These are phyloP conservation scores for Ophiostoma fasciatum DNA, from an alignment of 2,329 filamentous ascomycete genomes.

Conservation along the genomic window DNA sequence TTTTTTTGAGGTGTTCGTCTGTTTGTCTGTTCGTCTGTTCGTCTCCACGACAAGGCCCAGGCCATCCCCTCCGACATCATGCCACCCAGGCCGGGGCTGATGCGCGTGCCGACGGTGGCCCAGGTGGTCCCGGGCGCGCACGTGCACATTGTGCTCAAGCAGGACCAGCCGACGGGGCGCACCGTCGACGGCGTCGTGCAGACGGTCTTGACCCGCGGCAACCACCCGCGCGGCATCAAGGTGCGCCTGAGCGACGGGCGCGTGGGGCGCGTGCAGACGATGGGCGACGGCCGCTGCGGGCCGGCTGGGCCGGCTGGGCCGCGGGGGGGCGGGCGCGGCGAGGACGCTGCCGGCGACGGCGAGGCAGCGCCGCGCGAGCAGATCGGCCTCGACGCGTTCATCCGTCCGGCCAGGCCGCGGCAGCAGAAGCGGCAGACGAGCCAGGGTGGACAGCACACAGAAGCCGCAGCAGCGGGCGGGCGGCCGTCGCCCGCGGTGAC, in stretches of 20 bases:
- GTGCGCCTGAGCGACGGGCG: slow-evolving; percentile 57
- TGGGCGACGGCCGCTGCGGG: slow-evolving; percentile 27
- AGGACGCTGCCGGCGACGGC: too few relatives aligned
- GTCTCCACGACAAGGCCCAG: too few relatives aligned
- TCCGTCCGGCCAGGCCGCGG: slow-evolving; percentile 18
- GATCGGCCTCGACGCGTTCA: slow-evolving; percentile 35
- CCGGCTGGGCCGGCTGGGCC: too few relatives aligned
- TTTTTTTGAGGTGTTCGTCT: too few relatives aligned
- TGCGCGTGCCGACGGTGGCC: slow-evolving; percentile 4
- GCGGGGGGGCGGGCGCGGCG: too few relatives aligned
- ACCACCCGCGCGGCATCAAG: slow-evolving; percentile 69
- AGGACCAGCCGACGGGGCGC: slow-evolving; percentile 58
- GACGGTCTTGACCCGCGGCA: slow-evolving; percentile 54
- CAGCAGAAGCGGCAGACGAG: slow-evolving; percentile 13
- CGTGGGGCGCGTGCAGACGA: slow-evolving; percentile 57
- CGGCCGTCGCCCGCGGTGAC: slow-evolving; percentile 14
- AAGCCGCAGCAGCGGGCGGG: too few relatives aligned
- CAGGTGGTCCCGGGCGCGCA: slow-evolving; percentile 44
- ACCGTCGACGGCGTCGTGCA: slow-evolving; percentile 53
- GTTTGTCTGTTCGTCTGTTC: too few relatives aligned
- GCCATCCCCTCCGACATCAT: background rate
- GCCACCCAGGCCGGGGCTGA: background rate
- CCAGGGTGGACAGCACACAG: slow-evolving; percentile 2
- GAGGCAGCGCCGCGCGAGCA: slow-evolving; percentile 24
- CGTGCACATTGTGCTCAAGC: slow-evolving; percentile 63